These are phyloP conservation scores for Ophiocordyceps polyrhachis-furcata DNA, from an alignment of 2,329 filamentous ascomycete species.

Conservation along the genomic window DNA sequence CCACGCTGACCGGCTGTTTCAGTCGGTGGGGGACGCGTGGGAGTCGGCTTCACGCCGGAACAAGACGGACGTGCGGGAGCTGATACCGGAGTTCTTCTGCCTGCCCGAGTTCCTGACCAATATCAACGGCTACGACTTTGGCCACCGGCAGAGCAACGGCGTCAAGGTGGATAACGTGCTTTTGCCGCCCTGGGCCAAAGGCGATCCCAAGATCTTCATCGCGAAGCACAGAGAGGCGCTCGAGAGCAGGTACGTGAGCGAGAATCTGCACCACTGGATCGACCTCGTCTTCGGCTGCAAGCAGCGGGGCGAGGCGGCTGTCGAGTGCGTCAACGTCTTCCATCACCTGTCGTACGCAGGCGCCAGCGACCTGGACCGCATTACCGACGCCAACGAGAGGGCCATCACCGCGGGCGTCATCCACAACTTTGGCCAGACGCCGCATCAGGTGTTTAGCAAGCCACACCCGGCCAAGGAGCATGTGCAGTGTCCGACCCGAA, in stretches of 20 bases:
- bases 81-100: conserved; percentile 96
- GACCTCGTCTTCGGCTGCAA: conserved; percentile 89
- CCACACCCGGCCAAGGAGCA: conserved; percentile 64
- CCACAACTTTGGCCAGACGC: conserved; percentile 96
- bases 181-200: conserved; percentile 92
- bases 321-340: conserved; percentile 88
- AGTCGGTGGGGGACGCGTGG: conserved; percentile 84
- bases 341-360: conserved; percentile 91
- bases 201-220: conserved; percentile 88
- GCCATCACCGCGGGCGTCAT: conserved; percentile 87
- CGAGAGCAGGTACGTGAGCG: conserved; percentile 81
- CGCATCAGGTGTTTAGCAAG: conserved; percentile 78
- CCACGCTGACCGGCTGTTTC: conserved; percentile 87
- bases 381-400: conserved; percentile 72
- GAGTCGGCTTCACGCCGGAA: conserved; percentile 73
- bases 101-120: conserved; percentile 91
- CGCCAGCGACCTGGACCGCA: conserved; percentile 79
- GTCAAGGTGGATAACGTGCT: conserved; percentile 69
- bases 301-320: conserved; percentile 78
- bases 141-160: conserved; percentile 61
- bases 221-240: conserved; percentile 88
- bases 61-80: conserved; percentile 83
- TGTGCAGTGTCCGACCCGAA: conserved; percentile 39
- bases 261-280: conserved; percentile 85
- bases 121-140: conserved; percentile 87